These are phyloP conservation scores for Rosa lucieae DNA, from an alignment of 306 rosid genomes.

Conservation along the genomic window DNA sequence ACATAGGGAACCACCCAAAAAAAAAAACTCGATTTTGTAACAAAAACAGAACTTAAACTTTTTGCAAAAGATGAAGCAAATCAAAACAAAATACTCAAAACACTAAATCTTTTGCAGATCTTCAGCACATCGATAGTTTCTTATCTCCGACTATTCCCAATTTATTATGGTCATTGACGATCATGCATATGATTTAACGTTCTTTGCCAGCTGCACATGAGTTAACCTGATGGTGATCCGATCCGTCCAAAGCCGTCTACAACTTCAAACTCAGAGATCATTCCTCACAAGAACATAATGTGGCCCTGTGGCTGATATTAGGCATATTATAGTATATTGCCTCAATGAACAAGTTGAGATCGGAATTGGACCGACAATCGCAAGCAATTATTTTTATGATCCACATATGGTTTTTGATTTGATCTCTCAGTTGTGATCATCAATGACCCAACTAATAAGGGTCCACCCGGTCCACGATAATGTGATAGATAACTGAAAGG, in stretches of 20 bases:
- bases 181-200: not conserved
- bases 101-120: too few species aligned
- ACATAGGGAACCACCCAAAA: too few species aligned
- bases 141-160: too few species aligned
- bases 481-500: not conserved
- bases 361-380: not conserved
- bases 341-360: not conserved
- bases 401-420: not conserved
- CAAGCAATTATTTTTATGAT: not conserved
- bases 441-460: slow-evolving; percentile 3
- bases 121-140: too few species aligned
- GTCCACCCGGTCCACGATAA: not conserved
- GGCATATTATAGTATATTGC: not conserved
- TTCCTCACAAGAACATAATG: not conserved
- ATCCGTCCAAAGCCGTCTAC: not conserved
- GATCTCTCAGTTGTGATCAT: not conserved
- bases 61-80: too few species aligned
- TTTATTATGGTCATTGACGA: not conserved
- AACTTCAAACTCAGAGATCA: not conserved
- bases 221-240: not conserved
- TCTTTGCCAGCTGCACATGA: not conserved
- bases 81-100: too few species aligned
- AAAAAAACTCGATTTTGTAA: too few species aligned
- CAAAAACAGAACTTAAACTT: too few species aligned
- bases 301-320: not conserved